phyloP scores from a whole-genome alignment of 169 alveolate genomes.

The Amoebophrya sp. region DNA sequence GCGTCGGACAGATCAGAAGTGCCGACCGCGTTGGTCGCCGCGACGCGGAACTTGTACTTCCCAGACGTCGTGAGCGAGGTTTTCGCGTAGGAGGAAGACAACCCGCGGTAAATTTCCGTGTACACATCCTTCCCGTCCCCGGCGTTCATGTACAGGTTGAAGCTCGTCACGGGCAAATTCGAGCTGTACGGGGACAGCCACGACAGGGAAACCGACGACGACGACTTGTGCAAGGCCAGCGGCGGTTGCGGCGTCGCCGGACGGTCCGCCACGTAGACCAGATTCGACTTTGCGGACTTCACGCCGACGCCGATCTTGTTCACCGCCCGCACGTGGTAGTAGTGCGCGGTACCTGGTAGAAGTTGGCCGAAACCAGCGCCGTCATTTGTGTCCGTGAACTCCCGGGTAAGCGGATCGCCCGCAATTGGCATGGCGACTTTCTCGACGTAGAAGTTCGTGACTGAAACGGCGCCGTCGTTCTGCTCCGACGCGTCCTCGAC shows the following conservation, averaged over 20 bases:
- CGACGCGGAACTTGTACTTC: conserved; percentile 19
- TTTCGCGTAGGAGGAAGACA: neutral
- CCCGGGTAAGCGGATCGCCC: neutral
- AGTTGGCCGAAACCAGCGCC: neutral
- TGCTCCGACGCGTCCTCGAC: conserved; percentile 34
- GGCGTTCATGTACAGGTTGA: conserved; percentile 24
- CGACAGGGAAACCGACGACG: neutral
- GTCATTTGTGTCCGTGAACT: conserved; percentile 9
- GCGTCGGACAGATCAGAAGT: neutral
- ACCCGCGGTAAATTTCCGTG: conserved; percentile 22
- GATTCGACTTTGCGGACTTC: neutral
- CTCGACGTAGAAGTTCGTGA: neutral
- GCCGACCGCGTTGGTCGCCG: conserved; percentile 29
- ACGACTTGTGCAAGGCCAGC: neutral
- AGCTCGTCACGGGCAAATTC: neutral
- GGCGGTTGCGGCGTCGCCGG: conserved; percentile 20
- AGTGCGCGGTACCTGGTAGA: neutral
- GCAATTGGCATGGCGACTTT: neutral
- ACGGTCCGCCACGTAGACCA: neutral
- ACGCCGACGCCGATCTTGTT: conserved; percentile 14
- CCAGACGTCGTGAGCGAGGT: conserved; percentile 26
- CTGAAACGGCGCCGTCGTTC: conserved; percentile 28
- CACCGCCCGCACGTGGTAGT: conserved; percentile 24
- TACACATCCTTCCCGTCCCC: conserved; percentile 10
- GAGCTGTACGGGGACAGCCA: neutral